Evolutionary conservation across 2,329 filamentous ascomycete genomes (phyloP).

Genomic region (Hyphodiscus sp.): DNA sequence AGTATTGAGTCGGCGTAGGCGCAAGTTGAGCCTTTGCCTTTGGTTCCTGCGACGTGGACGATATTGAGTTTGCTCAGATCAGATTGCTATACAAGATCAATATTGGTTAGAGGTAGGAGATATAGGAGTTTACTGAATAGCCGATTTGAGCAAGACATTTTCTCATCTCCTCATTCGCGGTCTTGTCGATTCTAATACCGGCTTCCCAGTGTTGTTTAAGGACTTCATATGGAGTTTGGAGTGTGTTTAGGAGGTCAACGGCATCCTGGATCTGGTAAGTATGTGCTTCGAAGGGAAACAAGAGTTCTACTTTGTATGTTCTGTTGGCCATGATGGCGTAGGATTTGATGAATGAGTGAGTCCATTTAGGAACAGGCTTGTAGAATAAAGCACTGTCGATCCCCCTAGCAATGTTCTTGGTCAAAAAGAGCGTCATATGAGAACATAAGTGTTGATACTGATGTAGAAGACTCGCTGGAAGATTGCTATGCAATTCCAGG

Average conservation of each 20-base stretch:
- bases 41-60: slow-evolving; percentile 63
- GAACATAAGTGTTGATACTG: neutral
- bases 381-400: neutral
- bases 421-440: neutral
- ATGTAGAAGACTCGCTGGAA: neutral
- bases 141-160: neutral
- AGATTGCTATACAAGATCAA: neutral
- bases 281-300: neutral
- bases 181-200: neutral
- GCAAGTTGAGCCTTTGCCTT: slow-evolving; percentile 66
- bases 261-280: neutral
- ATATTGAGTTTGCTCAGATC: slow-evolving; percentile 43
- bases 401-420: neutral
- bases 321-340: neutral
- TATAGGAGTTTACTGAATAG: neutral
- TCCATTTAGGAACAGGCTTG: neutral
- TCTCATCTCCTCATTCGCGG: neutral
- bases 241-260: neutral
- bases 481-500: neutral
- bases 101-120: neutral
- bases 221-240: neutral
- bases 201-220: neutral
- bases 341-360: neutral
- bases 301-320: neutral
- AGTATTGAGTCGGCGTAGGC: slow-evolving; percentile 59